Conservation (phyloP, 2,329 filamentous ascomycete species). For the Aspergillus sp. region DNA sequence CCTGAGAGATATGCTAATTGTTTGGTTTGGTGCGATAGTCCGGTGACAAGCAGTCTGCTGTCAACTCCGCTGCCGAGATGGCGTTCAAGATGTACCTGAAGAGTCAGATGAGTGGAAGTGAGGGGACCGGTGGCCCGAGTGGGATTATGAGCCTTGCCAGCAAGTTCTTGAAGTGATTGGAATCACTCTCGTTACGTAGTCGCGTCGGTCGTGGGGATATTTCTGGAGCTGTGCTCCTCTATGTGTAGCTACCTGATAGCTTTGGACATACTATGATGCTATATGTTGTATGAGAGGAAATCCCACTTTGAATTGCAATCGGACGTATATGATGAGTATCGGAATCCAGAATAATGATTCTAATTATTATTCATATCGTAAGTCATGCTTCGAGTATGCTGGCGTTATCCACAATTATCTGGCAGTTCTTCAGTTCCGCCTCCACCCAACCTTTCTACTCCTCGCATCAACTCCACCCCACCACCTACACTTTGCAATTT, state of each 20-base stretch:
- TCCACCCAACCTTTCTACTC: not conserved
- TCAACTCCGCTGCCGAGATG: slow-evolving; percentile 81
- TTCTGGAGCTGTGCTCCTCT: not conserved
- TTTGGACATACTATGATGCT: no score
- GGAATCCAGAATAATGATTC: no score
- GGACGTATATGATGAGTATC: no score
- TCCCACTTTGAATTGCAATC: no score
- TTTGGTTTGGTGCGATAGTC: slow-evolving; percentile 34
- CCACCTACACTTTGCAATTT: not conserved
- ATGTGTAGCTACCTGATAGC: no score
- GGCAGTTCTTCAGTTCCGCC: no score
- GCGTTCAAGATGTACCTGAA: slow-evolving; percentile 92
- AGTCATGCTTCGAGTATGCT: no score
- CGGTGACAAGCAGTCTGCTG: slow-evolving; percentile 77
- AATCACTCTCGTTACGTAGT: slow-evolving; percentile 13
- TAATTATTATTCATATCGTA: no score
- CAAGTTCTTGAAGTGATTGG: slow-evolving; percentile 58
- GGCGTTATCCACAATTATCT: no score
- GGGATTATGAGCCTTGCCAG: slow-evolving; percentile 63
- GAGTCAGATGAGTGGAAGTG: slow-evolving; percentile 63
- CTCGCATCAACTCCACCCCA: not conserved
- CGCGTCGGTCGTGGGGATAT: slow-evolving; percentile 20
- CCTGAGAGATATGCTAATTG: not conserved
- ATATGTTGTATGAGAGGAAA: no score
- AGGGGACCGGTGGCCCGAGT: slow-evolving; percentile 51